Base-by-base conservation (phyloP, 2,329 filamentous ascomycete species). In the Colletotrichum scovillei region DNA sequence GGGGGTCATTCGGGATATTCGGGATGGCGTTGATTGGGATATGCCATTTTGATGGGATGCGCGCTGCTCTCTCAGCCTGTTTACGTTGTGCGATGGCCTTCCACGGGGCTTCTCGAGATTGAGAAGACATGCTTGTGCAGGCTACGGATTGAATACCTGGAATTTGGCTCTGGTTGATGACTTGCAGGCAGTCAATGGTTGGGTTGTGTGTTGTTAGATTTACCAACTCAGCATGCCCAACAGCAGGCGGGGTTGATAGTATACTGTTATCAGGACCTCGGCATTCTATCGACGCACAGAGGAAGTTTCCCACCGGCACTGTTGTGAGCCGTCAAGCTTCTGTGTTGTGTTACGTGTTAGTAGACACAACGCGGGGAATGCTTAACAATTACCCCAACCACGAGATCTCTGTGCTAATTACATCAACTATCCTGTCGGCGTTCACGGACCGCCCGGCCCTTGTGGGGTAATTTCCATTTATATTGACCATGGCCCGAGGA, bases 41-140 rank as follows among this genome's bases (percentile, higher is more conserved):
- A 3, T 30, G 60, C 71, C 71, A 73, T 57, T 66, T 57, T 7
- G 71, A 9, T n/a, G 71, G 67, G 55, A 73, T 66, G 4, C 60
- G 46, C 11, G 55, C 56, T 12, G 62, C 62, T 35, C 62, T 56
- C 1, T 73, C 71, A 12, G 49, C 67, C 16, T 73, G 71, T 16
- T 73, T 73, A 22, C 71, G 67, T 19, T 49, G 55, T 11, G 71
- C 62, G 2, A 73, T 66, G 19, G 35, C 19, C 14, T 65, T 16
- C 71, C 71, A 73, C n/a, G 71, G 11, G 8, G 67, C 62, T 53
- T 71, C 67, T 16, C 16, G 19, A 1, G 52, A 56, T 2, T 56
- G 46, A 1, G 60, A 65, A 24, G 60, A 16, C 62, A 70, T 73
- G 6, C 1, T 16, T 14, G 12, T 30, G 28, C 38, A 42, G 5